Evolutionary conservation across 371 early-diverging fungal genomes (phyloP).

Genomic region (Mucor piriformis): DNA sequence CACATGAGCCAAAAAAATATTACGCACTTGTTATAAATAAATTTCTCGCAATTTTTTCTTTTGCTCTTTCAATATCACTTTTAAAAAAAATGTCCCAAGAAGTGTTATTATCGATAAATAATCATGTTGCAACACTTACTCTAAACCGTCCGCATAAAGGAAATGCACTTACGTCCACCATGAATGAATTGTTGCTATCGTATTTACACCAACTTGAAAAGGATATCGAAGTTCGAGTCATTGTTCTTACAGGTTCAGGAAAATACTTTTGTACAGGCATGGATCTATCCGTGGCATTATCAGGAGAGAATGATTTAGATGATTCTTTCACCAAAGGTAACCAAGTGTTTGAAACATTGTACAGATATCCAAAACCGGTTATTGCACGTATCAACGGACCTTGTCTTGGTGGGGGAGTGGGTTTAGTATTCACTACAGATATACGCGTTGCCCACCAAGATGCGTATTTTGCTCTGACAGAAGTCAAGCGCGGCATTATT

Average conservation of each 20-base stretch:
- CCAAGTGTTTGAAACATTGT: slow-evolving; percentile 46
- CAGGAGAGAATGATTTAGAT: slow-evolving; percentile 33
- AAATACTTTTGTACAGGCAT: slow-evolving; percentile 80
- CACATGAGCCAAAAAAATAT: background rate
- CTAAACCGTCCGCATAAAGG: slow-evolving; percentile 63
- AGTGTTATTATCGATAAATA: slow-evolving; percentile 21
- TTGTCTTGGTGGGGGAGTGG: slow-evolving; percentile 75
- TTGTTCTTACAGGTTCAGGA: slow-evolving; percentile 70
- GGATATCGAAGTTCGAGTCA: slow-evolving; percentile 56
- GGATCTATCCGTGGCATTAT: slow-evolving; percentile 54
- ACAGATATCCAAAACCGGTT: slow-evolving; percentile 62
- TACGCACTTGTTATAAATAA: background rate
- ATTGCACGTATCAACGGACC: slow-evolving; percentile 74
- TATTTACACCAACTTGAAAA: slow-evolving; percentile 47
- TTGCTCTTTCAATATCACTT: background rate
- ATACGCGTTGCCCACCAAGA: slow-evolving; percentile 55
- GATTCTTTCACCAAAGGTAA: slow-evolving; percentile 36
- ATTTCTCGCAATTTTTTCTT: slow-evolving; percentile 7
- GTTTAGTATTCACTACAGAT: slow-evolving; percentile 68
- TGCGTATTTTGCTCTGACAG: slow-evolving; percentile 65
- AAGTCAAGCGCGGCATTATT: slow-evolving; percentile 69
- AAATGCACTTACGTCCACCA: slow-evolving; percentile 60
- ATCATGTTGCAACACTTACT: slow-evolving; percentile 60
- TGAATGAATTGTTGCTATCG: slow-evolving; percentile 50
- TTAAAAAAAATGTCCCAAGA: slow-evolving; percentile 7